phyloP scores from a whole-genome alignment of 1,284 basidiomycete genomes.

The Grifola frondosa region DNA sequence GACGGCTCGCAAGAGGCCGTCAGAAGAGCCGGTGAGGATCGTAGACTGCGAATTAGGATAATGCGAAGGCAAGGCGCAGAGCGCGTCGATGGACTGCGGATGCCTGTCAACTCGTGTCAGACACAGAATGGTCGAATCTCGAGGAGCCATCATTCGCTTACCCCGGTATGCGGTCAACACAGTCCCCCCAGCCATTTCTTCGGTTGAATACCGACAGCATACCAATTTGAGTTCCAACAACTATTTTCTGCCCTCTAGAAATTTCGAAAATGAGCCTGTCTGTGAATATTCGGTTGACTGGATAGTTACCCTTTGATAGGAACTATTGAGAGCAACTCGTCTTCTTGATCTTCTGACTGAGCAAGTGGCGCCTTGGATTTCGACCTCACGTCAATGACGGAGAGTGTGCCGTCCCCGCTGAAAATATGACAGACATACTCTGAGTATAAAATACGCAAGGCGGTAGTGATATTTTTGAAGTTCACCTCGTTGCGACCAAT shows the following conservation, averaged over 20 bases:
- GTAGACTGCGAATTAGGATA: constrained; percentile 68
- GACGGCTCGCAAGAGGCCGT: constrained; percentile 88
- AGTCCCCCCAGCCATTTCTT: constrained; percentile 85
- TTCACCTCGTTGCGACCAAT: constrained; percentile 83
- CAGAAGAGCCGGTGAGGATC: constrained; percentile 90
- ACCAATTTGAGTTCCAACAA: constrained; percentile 90
- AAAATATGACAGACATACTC: neutral
- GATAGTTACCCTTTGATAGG: constrained; percentile 72
- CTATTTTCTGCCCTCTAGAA: constrained; percentile 70
- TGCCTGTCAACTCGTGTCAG: constrained; percentile 49
- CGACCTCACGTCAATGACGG: constrained; percentile 84
- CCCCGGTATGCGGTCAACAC: constrained; percentile 92
- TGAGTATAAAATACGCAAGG: neutral
- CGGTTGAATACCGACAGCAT: constrained; percentile 91
- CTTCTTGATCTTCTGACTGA: constrained; percentile 93
- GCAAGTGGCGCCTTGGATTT: constrained; percentile 74
- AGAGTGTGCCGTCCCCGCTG: constrained; percentile 90
- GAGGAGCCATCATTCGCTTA: constrained; percentile 37
- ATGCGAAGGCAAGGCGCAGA: constrained; percentile 71
- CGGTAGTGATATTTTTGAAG: constrained; percentile 16
- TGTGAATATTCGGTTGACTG: too few species aligned
- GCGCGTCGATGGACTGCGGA: constrained; percentile 83
- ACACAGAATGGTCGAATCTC: neutral
- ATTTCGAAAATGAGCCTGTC: constrained; percentile 2
- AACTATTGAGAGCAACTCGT: constrained; percentile 86